Evolutionary conservation across 2,329 filamentous ascomycete genomes (phyloP), one percentile per base, ranked within the genome.

Genomic region (Waltergamsia citrina): DNA sequence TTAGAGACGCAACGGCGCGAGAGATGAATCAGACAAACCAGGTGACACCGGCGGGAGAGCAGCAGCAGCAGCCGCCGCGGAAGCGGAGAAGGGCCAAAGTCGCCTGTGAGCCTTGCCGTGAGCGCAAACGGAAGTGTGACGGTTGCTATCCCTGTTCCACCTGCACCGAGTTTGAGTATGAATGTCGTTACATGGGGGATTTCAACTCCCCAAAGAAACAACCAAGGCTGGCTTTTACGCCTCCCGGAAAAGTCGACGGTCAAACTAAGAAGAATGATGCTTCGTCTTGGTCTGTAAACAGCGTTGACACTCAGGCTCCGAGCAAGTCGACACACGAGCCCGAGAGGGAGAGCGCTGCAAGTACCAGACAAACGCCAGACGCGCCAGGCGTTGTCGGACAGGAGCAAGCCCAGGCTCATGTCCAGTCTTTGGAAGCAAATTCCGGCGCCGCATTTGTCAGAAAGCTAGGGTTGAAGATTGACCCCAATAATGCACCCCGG

Each of bases 61-160:
- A n/a, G n/a, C n/a, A n/a, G n/a, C n/a, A n/a, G n/a, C n/a, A n/a
- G n/a, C n/a, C 32, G 21, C 23, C 32, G 9, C 21, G 17, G 23
- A 29, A 29, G 26, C 18, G 33, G 4, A 26, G 33, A 12, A 60
- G 66, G 2, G 61, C 65, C 17, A 59, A 57, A 25, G 39, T 63
- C 7, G 67, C 65, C 16, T 71, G 67, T 42, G 54, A 65, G 37
- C 63, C 67, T 14, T 75, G 71, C 37, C 60, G 71, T 23, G 59
- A 71, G 10, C 62, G 70, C 32, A 75, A 75, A 48, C 60, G 71
- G 29, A 69, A 70, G 51, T 75, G 71, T 42, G 66, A 74, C 40
- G 69, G 70, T 10, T 54, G 53, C 6, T 53, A 61, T 26, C 71
- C 71, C 0, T 75, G 71, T 45, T 59, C 57, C 31, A 69, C 67